Conservation (phyloP, 148 eudicot genomes). For the Rhododendron kiyosumense region DNA sequence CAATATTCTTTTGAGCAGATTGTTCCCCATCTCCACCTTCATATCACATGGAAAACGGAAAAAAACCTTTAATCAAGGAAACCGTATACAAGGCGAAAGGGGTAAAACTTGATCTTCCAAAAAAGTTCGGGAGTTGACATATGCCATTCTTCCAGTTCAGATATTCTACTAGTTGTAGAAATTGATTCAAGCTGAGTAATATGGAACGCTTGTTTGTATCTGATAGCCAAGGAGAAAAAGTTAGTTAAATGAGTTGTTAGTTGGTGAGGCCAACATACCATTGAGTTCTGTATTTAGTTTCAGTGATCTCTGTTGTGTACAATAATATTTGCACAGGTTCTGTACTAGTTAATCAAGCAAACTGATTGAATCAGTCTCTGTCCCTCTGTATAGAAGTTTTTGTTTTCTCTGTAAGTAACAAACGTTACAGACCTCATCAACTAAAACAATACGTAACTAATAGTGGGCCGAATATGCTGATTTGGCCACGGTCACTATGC, state of each 20-base stretch:
- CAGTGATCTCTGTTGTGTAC: not conserved
- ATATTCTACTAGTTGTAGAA: not conserved
- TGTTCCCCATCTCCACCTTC: conserved; percentile 20
- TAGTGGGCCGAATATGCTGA: too few relatives aligned
- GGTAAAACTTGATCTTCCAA: not conserved
- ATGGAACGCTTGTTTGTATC: not conserved
- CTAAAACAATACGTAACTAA: not conserved
- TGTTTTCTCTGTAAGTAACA: not conserved
- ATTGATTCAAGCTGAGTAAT: not conserved
- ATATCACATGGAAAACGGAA: not conserved
- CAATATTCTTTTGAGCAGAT: conserved; percentile 34
- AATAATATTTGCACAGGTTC: too few relatives aligned
- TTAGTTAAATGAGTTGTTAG: not conserved
- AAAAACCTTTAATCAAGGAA: not conserved
- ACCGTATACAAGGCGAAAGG: not conserved
- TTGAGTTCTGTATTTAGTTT: not conserved
- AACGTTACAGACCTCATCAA: not conserved
- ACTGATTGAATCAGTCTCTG: not conserved
- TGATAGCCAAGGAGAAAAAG: not conserved
- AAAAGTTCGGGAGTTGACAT: not conserved
- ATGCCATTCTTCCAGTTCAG: not conserved
- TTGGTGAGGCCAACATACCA: too few relatives aligned
- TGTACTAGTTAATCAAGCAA: not conserved
- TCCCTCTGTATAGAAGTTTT: not conserved
- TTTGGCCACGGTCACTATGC: too few relatives aligned